A percentile compares a stretch with the other conserved stretches of the same genome.
These are phyloP conservation scores for Asterella californica DNA, from an alignment of 225 moss, liverwort and hornwort genomes.

Conservation along the genomic window DNA sequence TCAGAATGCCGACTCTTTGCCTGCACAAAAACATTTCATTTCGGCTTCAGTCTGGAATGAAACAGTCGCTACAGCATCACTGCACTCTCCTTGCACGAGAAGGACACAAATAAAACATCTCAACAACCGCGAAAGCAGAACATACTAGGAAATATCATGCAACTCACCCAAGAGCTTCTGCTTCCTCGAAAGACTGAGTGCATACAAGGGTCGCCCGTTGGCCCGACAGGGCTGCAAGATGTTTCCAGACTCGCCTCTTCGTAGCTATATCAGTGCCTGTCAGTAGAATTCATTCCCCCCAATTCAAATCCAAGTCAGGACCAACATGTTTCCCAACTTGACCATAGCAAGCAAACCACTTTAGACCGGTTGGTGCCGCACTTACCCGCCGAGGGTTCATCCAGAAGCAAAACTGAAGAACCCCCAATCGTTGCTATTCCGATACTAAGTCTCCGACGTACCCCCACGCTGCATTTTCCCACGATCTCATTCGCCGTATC, in stretches of 20 bases:
- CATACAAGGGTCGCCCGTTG: conserved; percentile 75
- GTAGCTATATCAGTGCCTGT: conserved; percentile 69
- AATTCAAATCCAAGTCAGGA: neutral
- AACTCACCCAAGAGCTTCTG: conserved; percentile 77
- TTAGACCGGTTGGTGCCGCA: neutral
- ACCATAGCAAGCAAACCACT: conserved; percentile 4
- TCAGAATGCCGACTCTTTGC: conserved; percentile 75
- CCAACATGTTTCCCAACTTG: neutral
- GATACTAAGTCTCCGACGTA: conserved; percentile 68
- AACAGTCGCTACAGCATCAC: neutral
- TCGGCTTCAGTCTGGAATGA: neutral
- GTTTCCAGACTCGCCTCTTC: conserved; percentile 72
- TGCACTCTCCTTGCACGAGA: neutral
- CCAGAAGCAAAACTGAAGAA: conserved; percentile 77
- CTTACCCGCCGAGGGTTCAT: conserved; percentile 75
- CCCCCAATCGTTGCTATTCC: conserved; percentile 75
- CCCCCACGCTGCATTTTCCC: conserved; percentile 59
- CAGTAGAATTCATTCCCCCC: neutral
- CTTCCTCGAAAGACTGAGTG: conserved; percentile 87
- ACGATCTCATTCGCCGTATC: conserved; percentile 61
- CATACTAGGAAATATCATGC: neutral
- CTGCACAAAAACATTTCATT: conserved; percentile 40
- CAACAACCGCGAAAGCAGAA: neutral
- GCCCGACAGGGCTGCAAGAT: conserved; percentile 61
- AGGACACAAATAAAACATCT: neutral